Base-by-base conservation (phyloP, 1,284 basidiomycete species). In the Pisolithus thermaeus region DNA sequence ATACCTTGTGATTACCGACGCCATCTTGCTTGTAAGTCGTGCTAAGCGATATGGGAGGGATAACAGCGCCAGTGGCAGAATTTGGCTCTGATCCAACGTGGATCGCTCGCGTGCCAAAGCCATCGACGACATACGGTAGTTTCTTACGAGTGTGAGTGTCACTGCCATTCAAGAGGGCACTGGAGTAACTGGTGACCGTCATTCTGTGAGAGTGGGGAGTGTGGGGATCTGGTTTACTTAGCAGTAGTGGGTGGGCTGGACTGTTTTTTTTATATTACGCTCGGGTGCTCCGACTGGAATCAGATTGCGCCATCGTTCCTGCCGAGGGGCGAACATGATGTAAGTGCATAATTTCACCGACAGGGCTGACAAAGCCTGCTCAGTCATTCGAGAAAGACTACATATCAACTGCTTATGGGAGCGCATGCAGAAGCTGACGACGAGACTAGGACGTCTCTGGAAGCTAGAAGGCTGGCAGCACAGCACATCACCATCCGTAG, bases 21-120 rank as follows among this genome's bases (percentile, higher is more conserved):
- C 78, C 79, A 20, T 85, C 70, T 67, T 97, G 96, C 66, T 85
- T 86, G 75, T 89, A 99, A 0, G 95, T 98, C 11, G 95, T 97
- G 61, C 87, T 88, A 43, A 97, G 78, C n/a, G 89, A 90, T 62
- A 98, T 89, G 22, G 88, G 64, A 0, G 92, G 90, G 47, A 97
- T 93, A 37, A 99, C 93, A 0, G 93, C 94, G 35, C 90, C 90
- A 0, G 94, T 96, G 59, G 79, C 72, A 1, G 74, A 60, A 60
- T 83, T 80, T 0, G 92, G 78, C 51, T 92, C 87, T 16, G 89
- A 90, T 14, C 92, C 95, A 25, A 92, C 83, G 64, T 97, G 95
- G 56, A 98, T 85, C 0, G 92, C 86, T 25, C 87, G 81, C 0
- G 93, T 97, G 12, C 87, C 81, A 60, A 95, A 90, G 49, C 84